Evolutionary conservation across 1,284 basidiomycete genomes (phyloP).

Genomic region (Cryptococcus sp.): DNA sequence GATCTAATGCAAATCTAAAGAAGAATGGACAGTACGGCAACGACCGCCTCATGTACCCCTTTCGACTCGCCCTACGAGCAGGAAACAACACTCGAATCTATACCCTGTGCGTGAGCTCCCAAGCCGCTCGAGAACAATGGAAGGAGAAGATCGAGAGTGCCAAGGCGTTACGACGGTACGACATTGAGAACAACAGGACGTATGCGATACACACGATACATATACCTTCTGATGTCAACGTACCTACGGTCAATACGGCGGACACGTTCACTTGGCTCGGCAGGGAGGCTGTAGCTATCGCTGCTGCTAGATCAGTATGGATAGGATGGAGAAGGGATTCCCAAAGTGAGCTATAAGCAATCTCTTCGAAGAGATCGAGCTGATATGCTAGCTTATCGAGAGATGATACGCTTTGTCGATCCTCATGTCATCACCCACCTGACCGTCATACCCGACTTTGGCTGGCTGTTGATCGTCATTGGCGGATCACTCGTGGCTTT

Average conservation of each 20-base stretch:
- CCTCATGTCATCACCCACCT: constrained; percentile 19
- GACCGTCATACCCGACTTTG: constrained; percentile 26
- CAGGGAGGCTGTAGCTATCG: constrained; percentile 25
- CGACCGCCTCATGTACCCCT: constrained; percentile 34
- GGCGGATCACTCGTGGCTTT: constrained; percentile 23
- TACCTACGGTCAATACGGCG: constrained; percentile 15
- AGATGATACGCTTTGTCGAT: constrained; percentile 21
- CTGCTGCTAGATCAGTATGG: constrained; percentile 21
- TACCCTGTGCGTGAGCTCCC: constrained; percentile 25
- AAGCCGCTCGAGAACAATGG: constrained; percentile 24
- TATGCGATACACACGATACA: constrained; percentile 26
- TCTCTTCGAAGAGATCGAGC: not conserved
- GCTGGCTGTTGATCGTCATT: constrained; percentile 25
- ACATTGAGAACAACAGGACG: constrained; percentile 32
- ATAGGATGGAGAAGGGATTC: constrained; percentile 32
- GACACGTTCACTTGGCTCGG: constrained; percentile 30
- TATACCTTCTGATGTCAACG: constrained; percentile 14
- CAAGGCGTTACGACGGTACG: constrained; percentile 27
- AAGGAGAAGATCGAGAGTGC: constrained; percentile 31
- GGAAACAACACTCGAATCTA: constrained; percentile 18
- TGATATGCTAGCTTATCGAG: constrained; percentile 22
- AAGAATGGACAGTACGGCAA: constrained; percentile 10
- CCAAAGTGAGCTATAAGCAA: constrained; percentile 11
- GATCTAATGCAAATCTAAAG: not conserved
- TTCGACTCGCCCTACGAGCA: constrained; percentile 21